phyloP scores from a whole-genome alignment of 129 eudicot species.

The Helianthus annuus region HanXRQr2.0-SUNRISE NC_035442.2:74896213-74896712 shows the following conservation, averaged over 20 bases:
- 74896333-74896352: background rate
- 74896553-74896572: conserved; percentile 7
- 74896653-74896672: conserved; percentile 77
- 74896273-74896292: background rate
- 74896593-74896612: conserved; percentile 95
- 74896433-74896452: conserved; percentile 79
- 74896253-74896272: background rate
- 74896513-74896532: conserved; percentile 4
- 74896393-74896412: conserved; percentile 8
- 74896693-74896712: conserved; percentile 73
- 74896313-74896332: conserved; percentile 1
- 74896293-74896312: background rate
- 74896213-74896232: background rate
- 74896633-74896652: conserved; percentile 85
- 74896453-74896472: conserved; percentile 90
- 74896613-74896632: conserved; percentile 84
- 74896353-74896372: background rate
- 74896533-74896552: conserved; percentile 6
- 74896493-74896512: conserved; percentile 4
- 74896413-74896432: conserved; percentile 29
- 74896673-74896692: conserved; percentile 74
- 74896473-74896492: conserved; percentile 42
- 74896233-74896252: background rate
- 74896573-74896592: conserved; percentile 80
- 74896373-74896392: background rate